Conservation (phyloP, 73 alveolate genomes). For the Chromera velia region DNA sequence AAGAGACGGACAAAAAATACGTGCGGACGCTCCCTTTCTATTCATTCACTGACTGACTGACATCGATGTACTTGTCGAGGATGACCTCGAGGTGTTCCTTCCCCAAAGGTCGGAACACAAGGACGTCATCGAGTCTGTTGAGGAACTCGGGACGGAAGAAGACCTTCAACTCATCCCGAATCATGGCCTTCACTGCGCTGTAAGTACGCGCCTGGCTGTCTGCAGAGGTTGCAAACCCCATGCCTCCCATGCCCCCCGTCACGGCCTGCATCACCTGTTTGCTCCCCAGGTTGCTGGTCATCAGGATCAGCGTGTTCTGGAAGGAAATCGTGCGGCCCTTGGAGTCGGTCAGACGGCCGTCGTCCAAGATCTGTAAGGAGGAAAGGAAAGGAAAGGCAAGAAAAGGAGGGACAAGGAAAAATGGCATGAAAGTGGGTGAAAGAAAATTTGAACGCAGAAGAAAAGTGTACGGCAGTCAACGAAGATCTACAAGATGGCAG, state of each 20-base stretch:
- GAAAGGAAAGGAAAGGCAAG: neutral
- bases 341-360: conserved; percentile 47
- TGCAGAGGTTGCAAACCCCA: too few relatives aligned
- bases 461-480: too few relatives aligned
- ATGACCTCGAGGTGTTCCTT: too few relatives aligned
- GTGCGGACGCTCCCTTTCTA: too few relatives aligned
- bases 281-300: conserved; percentile 45
- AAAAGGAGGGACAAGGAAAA: too few relatives aligned
- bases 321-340: conserved; percentile 33
- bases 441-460: too few relatives aligned
- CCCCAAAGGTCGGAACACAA: too few relatives aligned
- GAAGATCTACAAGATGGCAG: neutral
- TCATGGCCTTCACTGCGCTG: conserved; percentile 31
- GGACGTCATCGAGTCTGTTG: neutral
- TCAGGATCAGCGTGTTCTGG: conserved; percentile 31
- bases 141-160: conserved; percentile 14
- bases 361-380: conserved; percentile 6
- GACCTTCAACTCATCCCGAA: conserved; percentile 45
- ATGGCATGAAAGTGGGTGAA: too few relatives aligned
- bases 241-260: neutral
- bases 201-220: conserved; percentile 3
- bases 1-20: too few relatives aligned
- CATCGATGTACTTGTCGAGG: too few relatives aligned
- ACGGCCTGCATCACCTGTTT: conserved; percentile 1
- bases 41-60: too few relatives aligned